Evolutionary conservation across 169 alveolate genomes (phyloP).

Genomic region (Theileria orientalis): DNA sequence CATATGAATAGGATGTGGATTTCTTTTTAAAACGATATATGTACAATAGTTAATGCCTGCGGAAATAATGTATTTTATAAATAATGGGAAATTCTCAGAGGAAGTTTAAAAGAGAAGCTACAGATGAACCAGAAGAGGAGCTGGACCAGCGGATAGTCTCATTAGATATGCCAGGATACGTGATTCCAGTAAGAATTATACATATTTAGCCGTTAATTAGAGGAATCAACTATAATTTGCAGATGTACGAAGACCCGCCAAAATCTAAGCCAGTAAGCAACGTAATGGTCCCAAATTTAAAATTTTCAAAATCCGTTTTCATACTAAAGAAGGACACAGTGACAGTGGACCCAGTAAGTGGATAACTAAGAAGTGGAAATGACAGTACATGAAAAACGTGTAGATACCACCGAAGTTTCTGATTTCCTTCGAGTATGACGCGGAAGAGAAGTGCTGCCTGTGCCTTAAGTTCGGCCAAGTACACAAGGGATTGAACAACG

Average conservation of each 20-base stretch:
- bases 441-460: slow-evolving; percentile 22
- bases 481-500: slow-evolving; percentile 40
- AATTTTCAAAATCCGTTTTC: background rate
- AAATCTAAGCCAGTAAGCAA: background rate
- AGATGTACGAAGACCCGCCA: background rate
- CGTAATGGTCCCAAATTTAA: background rate
- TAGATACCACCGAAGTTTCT: no score
- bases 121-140: background rate
- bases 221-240: background rate
- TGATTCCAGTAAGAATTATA: background rate
- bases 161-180: background rate
- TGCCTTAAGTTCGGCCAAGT: slow-evolving; percentile 33
- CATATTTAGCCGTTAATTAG: no score
- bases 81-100: no score
- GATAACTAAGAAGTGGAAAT: no score
- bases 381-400: no score
- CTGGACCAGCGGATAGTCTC: slow-evolving; percentile 2
- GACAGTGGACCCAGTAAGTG: background rate
- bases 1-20: no score
- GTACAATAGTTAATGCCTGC: no score
- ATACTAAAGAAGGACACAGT: slow-evolving; percentile 1
- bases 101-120: background rate
- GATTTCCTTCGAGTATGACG: slow-evolving; percentile 29
- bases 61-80: no score
- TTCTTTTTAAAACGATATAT: no score